Evolutionary conservation across 176 grass and related monocot species (phyloP).

Genomic region (Cenchrus fungigraminus): DNA sequence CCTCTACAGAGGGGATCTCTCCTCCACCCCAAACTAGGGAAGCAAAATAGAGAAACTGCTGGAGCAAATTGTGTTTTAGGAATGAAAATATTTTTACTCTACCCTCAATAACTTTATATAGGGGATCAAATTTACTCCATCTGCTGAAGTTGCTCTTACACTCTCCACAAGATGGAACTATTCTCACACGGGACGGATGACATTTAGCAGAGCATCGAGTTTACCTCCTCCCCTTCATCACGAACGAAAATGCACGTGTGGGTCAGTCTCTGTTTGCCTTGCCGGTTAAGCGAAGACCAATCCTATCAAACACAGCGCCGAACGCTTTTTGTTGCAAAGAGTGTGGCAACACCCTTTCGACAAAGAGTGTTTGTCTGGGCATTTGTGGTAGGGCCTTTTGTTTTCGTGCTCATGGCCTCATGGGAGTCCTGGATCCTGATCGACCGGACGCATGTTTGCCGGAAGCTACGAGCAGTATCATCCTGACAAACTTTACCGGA

Average conservation of each 20-base stretch:
- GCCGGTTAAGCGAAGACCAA: not conserved
- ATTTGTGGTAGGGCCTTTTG: not conserved
- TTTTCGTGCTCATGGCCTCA: not conserved
- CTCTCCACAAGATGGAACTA: too few species aligned
- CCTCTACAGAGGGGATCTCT: too few species aligned
- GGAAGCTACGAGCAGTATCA: constrained; percentile 27
- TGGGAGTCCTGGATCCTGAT: not conserved
- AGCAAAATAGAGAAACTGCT: too few species aligned
- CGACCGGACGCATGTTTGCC: constrained; percentile 49
- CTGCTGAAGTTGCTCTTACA: too few species aligned
- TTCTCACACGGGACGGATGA: too few species aligned
- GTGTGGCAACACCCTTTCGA: not conserved
- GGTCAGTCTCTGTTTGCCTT: not conserved
- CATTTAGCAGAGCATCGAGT: not conserved
- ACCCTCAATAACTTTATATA: too few species aligned
- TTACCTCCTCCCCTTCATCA: not conserved
- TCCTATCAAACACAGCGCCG: constrained; percentile 17
- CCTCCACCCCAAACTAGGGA: too few species aligned
- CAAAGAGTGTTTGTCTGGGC: not conserved
- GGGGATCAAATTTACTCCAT: too few species aligned
- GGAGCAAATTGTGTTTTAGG: too few species aligned
- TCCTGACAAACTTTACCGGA: not conserved
- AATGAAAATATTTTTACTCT: too few species aligned
- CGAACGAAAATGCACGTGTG: not conserved
- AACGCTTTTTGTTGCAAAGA: not conserved